Evolutionary conservation across 2,329 filamentous ascomycete species (phyloP), one percentile per base, ranked within the genome.

Genomic region (Cladosporium sp.): DNA sequence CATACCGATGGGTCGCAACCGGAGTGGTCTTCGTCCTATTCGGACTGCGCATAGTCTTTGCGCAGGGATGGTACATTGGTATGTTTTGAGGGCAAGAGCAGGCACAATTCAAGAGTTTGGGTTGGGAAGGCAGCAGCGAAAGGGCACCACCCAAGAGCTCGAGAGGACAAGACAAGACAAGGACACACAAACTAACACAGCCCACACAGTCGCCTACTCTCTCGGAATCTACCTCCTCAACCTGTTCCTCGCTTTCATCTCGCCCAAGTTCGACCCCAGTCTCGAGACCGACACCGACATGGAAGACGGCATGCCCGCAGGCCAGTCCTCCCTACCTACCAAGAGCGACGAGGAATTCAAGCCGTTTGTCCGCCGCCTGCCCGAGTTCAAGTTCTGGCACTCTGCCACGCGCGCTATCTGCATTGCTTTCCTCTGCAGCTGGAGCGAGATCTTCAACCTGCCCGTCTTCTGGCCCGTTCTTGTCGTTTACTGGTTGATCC

Each of bases 381-480:
- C 93, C 50, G 93, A 98, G 73, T 98, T 98, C 81, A 98, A 98
- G 80, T 98, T 98, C 78, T 98, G 93, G 93, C 89, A 96, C 75
- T 86, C 88, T 63, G 90, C 92, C 48, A 97, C 92, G 50, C 83
- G 90, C 65, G 92, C 92, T 49, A 80, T 97, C 62, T 67, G 77
- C 58, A 88, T 97, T 64, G 83, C 80, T 32, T 95, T 97, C 69
- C 59, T 84, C 56, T 96, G 91, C 81, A 89, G 84, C 61, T 97
- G 89, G 87, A 95, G 94, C 69, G 79, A 86, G 65, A 77, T 96
- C 67, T 98, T 97, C 74, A 89, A 98, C 72, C 82, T 98, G 58
- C 93, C 93, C 1, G 93, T 98, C 52, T 98, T 98, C 82, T 98
- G 93, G 93, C 93, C 93, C 12, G 90, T 98, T 7, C 74, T 98